These are phyloP conservation scores for Globisporangium middletonii DNA, from an alignment of 352 stramenopile species.

Conservation along the genomic window DNA sequence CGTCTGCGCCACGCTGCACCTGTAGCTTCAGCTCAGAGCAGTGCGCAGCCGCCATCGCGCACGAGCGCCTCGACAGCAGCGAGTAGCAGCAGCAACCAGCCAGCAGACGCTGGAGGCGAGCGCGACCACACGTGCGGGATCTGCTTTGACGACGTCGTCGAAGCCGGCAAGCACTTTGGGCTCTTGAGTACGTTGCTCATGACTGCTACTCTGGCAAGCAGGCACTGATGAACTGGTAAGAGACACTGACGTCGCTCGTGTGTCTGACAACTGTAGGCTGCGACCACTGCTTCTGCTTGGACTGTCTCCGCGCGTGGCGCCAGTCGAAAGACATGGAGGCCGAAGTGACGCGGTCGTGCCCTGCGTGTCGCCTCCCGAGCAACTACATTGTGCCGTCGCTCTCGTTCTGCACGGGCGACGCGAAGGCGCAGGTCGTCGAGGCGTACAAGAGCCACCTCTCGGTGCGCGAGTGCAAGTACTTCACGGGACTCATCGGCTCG, in stretches of 20 bases:
- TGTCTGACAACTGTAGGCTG: conserved; percentile 20
- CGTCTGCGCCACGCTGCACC: conserved; percentile 39
- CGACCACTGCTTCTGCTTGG: conserved; percentile 73
- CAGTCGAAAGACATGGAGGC: conserved; percentile 71
- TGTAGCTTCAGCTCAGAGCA: not conserved
- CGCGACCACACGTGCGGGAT: conserved; percentile 70
- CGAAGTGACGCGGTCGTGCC: conserved; percentile 61
- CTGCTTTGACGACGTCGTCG: conserved; percentile 78
- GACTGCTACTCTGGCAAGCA: not conserved
- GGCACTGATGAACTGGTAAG: not conserved
- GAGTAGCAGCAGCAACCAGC: conserved; percentile 9
- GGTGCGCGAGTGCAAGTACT: conserved; percentile 78
- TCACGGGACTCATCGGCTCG: conserved; percentile 56
- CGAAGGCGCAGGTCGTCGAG: conserved; percentile 47
- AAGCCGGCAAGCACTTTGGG: conserved; percentile 72
- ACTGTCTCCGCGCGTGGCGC: conserved; percentile 67
- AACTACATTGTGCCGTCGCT: conserved; percentile 81
- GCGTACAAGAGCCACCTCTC: conserved; percentile 73
- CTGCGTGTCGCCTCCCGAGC: conserved; percentile 54
- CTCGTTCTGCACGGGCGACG: conserved; percentile 57
- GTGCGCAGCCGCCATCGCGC: not conserved
- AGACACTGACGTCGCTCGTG: not conserved
- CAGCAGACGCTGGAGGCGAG: conserved; percentile 12
- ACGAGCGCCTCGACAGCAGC: not conserved
- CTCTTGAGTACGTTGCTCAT: conserved; percentile 45